A percentile compares a stretch with the other conserved stretches of the same genome.
phyloP scores from a whole-genome alignment of 495 filamentous ascomycete genomes.

The Xylaria bambusicola region DNA sequence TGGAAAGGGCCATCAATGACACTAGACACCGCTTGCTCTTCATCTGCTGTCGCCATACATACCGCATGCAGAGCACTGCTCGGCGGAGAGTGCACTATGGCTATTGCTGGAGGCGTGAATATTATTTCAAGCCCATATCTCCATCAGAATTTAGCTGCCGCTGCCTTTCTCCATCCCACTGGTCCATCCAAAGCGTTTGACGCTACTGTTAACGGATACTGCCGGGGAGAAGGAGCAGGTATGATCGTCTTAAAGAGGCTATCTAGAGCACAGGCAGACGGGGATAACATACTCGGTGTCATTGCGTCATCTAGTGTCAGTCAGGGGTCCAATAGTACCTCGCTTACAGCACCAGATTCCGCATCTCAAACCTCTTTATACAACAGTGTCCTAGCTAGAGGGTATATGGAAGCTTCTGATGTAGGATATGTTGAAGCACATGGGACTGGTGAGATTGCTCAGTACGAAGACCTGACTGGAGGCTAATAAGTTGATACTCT shows the following conservation, averaged over 20 bases:
- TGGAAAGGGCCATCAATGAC: constrained; percentile 49
- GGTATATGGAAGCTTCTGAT: constrained; percentile 19
- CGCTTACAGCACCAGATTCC: constrained; percentile 38
- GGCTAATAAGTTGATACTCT: too few species aligned
- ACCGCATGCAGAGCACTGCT: constrained; percentile 37
- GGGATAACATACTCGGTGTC: constrained; percentile 57
- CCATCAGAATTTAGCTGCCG: constrained; percentile 35
- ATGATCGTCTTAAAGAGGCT: constrained; percentile 61
- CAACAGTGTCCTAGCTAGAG: neutral
- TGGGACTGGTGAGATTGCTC: constrained; percentile 46
- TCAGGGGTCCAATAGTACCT: constrained; percentile 34
- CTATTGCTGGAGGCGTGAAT: constrained; percentile 37
- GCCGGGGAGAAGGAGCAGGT: constrained; percentile 60
- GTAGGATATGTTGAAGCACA: constrained; percentile 41
- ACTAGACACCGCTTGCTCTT: constrained; percentile 54
- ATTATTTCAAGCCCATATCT: neutral
- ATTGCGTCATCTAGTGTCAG: constrained; percentile 57
- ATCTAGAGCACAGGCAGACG: constrained; percentile 59
- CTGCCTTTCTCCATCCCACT: constrained; percentile 37
- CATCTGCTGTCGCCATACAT: constrained; percentile 44
- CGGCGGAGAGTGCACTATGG: constrained; percentile 35
- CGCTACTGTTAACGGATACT: constrained; percentile 64
- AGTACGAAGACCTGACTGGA: too few species aligned
- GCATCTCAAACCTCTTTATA: constrained; percentile 30
- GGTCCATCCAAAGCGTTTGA: constrained; percentile 60